A percentile compares a stretch with the other conserved stretches of the same genome.
phyloP scores from a whole-genome alignment of 2,329 filamentous ascomycete species.

The Cladophialophora exuberans region DNA sequence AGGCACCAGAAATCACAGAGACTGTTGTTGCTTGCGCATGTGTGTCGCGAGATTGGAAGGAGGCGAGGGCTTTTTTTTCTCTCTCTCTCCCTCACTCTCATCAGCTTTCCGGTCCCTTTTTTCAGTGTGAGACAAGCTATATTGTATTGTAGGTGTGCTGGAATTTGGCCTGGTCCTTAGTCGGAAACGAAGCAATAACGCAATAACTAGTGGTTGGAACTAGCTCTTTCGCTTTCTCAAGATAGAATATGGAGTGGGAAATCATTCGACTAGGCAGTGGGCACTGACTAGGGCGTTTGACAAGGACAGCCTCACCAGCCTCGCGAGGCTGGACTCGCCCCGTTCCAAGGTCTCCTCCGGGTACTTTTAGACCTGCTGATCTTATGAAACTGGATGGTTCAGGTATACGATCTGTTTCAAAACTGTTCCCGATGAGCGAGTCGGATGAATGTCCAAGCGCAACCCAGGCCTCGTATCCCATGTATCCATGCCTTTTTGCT shows the following conservation, averaged over 20 bases:
- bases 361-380: no score
- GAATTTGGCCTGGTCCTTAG: not conserved
- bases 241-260: not conserved
- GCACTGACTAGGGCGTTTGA: no score
- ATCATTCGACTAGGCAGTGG: no score
- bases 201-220: not conserved
- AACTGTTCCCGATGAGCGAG: no score
- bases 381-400: no score
- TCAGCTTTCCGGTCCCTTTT: no score
- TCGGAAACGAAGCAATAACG: not conserved
- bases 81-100: not conserved
- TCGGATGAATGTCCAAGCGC: no score
- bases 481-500: no score
- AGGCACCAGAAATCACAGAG: not conserved
- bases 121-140: slow-evolving; percentile 10
- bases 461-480: no score
- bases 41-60: not conserved
- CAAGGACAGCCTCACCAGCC: no score
- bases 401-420: no score
- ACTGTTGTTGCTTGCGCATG: slow-evolving; percentile 3
- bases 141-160: not conserved
- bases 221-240: not conserved
- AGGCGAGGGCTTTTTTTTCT: not conserved
- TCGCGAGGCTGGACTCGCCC: not conserved
- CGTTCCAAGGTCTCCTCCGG: no score